Evolutionary conservation across 1,139 yeast genomes (phyloP), one percentile per base, ranked within the genome.

Genomic region (Taphrina confusa): DNA sequence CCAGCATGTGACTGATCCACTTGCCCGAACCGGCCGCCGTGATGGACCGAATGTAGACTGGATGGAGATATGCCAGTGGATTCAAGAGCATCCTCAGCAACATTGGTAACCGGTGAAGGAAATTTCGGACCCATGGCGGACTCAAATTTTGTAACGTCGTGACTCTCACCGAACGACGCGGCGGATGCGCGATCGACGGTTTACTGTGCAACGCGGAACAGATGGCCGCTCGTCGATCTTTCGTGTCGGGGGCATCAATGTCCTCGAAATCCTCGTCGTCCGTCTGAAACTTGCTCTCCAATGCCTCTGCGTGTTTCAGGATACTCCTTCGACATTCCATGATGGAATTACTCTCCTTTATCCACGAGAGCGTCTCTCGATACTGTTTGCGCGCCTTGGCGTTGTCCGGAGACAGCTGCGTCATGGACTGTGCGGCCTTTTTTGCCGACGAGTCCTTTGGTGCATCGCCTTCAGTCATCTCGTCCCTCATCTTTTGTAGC

Each of bases 41-140:
- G 58, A 54, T 44, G 14, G 58, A 54, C 11, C 31, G 23, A 14
- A 54, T 44, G 20, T 54, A 31, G 44, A 54, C 51, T 14, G 58
- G 58, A 34, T 54, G 58, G 16, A 46, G 23, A 36, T 54, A 54
- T 2, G 58, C 42, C 9, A 54, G 25, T 1, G 49, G 44, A 25
- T 54, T 54, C 25, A 54, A 34, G 16, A 54, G 30, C 45, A 44
- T 11, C 8, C 58, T 33, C 11, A 54, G 44, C 34, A 54, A 28
- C 49, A 54, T 34, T 11, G 58, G 58, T 36, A 54, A n/a, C 9
- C 58, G 58, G 25, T 54, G 58, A 50, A 54, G 28, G 20, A 54
- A 54, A n/a, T 20, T 45, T 11, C 58, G 58, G 5, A 54, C n/a
- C 14, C 22, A 31, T n/a, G 58, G 58, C 12, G 58, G 58, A 22